Evolutionary conservation across 2,329 filamentous ascomycete species (phyloP), one percentile per base, ranked within the genome.

Genomic region (Venturia aucupariae): DNA sequence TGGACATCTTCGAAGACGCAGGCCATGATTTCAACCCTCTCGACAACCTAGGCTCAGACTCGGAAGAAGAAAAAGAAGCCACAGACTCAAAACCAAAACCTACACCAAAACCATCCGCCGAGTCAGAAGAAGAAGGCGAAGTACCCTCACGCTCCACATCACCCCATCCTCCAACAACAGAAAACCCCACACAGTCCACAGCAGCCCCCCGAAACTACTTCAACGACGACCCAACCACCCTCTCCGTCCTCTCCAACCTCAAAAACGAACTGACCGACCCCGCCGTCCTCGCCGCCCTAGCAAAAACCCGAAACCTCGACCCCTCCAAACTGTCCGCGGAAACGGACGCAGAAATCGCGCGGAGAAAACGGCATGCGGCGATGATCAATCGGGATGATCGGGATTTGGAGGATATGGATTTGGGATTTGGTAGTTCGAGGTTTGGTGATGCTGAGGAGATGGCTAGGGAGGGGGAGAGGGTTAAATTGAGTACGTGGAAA

Each of bases 341-440:
- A 2, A 75, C 77, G 4, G 76, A 77, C 6, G 84, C 84, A 1
- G 84, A 86, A 67, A 84, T 88, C 67, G 86, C 86, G 61, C 86
- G 88, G 8, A 84, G 87, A 62, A 88, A 86, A 74, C 78, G 76
- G 64, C 78, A 77, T 7, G 78, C 77, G 15, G 88, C 84, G 68
- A 89, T 97, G 79, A 80, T 97, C 66, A 85, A 80, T 11, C 78
- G 77, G n/a, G 76, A 86, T 64, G 88, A 90, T 69, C 84, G 92
- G 60, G 93, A 97, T 73, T 86, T 92, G 60, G 87, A 93, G 65
- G 93, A 99, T 76, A 83, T 99, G 77, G 94, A 99, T 72, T 85
- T 97, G 81, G 93, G 92, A 66, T 97, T 99, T 72, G 94, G 94
- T 41, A 90, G 87, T 24, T 94, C 89, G 71, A 84, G 93, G 35